Evolutionary conservation across 768 basidiomycete genomes (phyloP), one percentile per base, ranked within the genome.

Genomic region (Hericium erinaceus): DNA sequence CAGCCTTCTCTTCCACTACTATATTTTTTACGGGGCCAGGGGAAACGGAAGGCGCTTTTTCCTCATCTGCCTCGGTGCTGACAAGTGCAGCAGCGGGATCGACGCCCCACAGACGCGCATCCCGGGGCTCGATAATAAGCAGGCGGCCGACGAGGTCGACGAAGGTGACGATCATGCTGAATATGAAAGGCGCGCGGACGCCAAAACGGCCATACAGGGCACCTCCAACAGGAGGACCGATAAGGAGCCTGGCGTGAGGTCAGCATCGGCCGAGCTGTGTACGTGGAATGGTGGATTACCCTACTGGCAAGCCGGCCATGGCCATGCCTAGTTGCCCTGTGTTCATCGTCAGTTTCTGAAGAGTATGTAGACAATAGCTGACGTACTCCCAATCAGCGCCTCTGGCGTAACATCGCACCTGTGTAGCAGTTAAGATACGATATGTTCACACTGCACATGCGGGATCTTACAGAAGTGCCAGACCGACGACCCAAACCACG

Each of bases 321-420:
- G 72, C 74, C 2, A 74, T 51, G 3, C 75, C 75, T 24, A 75
- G 66, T 60, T 76, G 72, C 24, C 69, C 74, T 75, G 55, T 39
- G 24, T 15, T 8, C 26, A 38, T 4, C 33, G 33, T 48, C 28
- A 28, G 20, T 6, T 3, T 33, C 33, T 39, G 37, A 15, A 13
- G 59, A 9, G 55, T 10, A 20, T 10, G 22, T 46, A 22, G 26
- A 22, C 16, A 54, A 20, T 18, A 3, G 52, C 37, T 11, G 16
- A 67, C 72, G 57, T 54, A 73, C 73, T 66, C 20, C 74, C 74
- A 4, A 72, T 57, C 8, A 66, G 60, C 24, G 64, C 58, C 55
- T 73, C 71, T 1, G 74, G 67, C 3, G 67, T 66, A 0, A 71
- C 71, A 56, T 75, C 74, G 54, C 72, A 73, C 52, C 73, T 74